These are phyloP conservation scores for Guadua angustifolia DNA, from an alignment of 176 grass and related monocot genomes.

Conservation along the genomic window DNA sequence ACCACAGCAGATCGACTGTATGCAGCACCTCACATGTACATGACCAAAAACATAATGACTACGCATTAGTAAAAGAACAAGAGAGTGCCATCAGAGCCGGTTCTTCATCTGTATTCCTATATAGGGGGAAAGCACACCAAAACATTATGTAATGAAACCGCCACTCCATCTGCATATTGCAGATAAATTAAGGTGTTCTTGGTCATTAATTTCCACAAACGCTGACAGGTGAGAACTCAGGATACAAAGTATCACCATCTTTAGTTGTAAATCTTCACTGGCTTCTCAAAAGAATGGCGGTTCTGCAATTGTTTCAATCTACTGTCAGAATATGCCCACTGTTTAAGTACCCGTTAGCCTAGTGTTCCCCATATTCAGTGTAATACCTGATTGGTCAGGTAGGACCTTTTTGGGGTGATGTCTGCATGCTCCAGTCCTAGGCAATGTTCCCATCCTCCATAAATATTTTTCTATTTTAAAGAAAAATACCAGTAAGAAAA, in stretches of 20 bases:
- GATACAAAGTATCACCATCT: conserved; percentile 13
- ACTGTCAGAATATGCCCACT: conserved; percentile 7
- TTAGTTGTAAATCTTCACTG: conserved; percentile 83
- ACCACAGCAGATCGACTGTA: conserved; percentile 15
- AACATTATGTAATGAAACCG: neutral
- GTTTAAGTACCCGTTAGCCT: neutral
- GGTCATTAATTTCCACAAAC: conserved; percentile 13
- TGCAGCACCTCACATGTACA: conserved; percentile 36
- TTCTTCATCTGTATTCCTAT: conserved; percentile 15
- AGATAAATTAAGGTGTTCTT: conserved; percentile 25
- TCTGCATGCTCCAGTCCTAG: conserved; percentile 75
- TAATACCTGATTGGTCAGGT: conserved; percentile 64
- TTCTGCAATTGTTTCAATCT: conserved; percentile 50
- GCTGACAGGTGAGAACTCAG: neutral
- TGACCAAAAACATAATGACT: conserved; percentile 21
- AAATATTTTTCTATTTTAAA: conserved; percentile 57
- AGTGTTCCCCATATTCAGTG: neutral
- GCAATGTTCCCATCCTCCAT: conserved; percentile 70
- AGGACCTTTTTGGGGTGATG: conserved; percentile 55
- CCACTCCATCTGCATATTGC: conserved; percentile 14
- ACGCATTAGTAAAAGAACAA: neutral
- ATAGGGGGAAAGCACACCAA: neutral
- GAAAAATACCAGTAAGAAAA: neutral
- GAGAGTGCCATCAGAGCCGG: neutral
- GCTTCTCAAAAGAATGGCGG: conserved; percentile 73